Percentiles rank a stretch among this genome's conserved stretches.
phyloP scores from a whole-genome alignment of 1,139 yeast genomes.

The Zygosaccharomyces sapae region DNA sequence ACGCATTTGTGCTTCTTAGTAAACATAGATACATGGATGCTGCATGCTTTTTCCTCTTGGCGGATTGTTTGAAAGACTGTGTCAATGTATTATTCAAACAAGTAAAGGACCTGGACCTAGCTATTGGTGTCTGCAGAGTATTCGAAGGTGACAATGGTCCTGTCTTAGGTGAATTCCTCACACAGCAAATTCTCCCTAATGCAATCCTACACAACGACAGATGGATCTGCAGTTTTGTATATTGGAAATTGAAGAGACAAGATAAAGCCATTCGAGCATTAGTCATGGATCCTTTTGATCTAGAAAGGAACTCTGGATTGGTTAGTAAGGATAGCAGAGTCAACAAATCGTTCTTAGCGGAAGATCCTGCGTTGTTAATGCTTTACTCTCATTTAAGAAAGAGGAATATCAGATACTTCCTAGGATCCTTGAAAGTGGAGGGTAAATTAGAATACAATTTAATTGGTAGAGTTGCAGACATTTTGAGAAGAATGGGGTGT shows the following conservation, averaged over 20 bases:
- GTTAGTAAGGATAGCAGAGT: constrained; percentile 26
- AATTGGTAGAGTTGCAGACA: constrained; percentile 57
- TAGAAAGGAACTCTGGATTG: constrained; percentile 29
- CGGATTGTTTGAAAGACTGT: constrained; percentile 70
- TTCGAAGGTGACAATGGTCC: constrained; percentile 58
- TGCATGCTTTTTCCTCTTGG: constrained; percentile 85
- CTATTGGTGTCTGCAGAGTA: constrained; percentile 75
- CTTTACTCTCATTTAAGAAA: constrained; percentile 60
- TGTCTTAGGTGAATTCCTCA: constrained; percentile 48
- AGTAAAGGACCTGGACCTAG: constrained; percentile 63
- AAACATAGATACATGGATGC: constrained; percentile 85
- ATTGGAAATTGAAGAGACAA: constrained; percentile 59
- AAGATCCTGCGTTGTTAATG: constrained; percentile 75
- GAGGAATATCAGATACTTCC: constrained; percentile 44
- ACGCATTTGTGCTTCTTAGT: constrained; percentile 86
- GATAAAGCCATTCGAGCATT: constrained; percentile 61
- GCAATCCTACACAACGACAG: constrained; percentile 65
- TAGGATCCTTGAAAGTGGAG: constrained; percentile 48
- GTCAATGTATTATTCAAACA: constrained; percentile 68
- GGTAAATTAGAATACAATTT: constrained; percentile 54
- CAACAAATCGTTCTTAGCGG: constrained; percentile 52
- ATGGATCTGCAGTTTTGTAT: constrained; percentile 81
- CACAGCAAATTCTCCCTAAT: constrained; percentile 50
- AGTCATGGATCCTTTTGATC: constrained; percentile 50
- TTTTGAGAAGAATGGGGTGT: constrained; percentile 88